Evolutionary conservation across 1,139 yeast species (phyloP), one percentile per base, ranked within the genome.

Genomic region (Meyerozyma carpophila): DNA sequence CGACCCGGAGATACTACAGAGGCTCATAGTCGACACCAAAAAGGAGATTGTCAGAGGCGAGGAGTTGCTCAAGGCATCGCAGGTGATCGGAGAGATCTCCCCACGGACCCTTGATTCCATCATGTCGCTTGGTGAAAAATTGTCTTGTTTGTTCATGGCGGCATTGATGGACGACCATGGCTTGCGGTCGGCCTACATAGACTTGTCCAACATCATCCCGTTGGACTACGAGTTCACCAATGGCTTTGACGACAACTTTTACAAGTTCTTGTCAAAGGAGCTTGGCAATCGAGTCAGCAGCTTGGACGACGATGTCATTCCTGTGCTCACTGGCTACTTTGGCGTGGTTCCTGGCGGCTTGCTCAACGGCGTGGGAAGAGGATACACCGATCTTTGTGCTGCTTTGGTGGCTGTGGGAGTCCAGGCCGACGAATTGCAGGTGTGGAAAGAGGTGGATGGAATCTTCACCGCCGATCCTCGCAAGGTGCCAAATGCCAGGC

Each of bases 371-470:
- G 94, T 93, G 47, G 98, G 98, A 37, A 81, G 98, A 61, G 98
- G 98, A 25, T 93, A 93, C 65, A 93, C 98, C 13, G 98, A 93
- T 63, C 71, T 93, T 53, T 93, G 98, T 73, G 98, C 98, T 14
- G 98, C 98, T 1, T 75, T 93, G 58, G 79, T 90, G 37, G 97
- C 98, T 0, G 98, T 93, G 26, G 98, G 97, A 1, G 66, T 85
- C 43, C 81, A 77, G 53, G 98, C 98, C 1, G 95, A 89, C 41
- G 98, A 93, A 65, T 73, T 93, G 45, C 98, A 93, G 68, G 88
- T 93, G 41, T 93, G 98, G 98, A 93, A 93, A 59, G 98, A 93
- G 70, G 98, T 93, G 42, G 98, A 93, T 62, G 98, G 98, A 54
- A 93, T 93, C 39, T 93, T 93, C 70, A 91, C 98, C 0, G 98